Evolutionary conservation across 257 asterid genomes (phyloP).

Genomic region (Cinchona pubescens): DNA sequence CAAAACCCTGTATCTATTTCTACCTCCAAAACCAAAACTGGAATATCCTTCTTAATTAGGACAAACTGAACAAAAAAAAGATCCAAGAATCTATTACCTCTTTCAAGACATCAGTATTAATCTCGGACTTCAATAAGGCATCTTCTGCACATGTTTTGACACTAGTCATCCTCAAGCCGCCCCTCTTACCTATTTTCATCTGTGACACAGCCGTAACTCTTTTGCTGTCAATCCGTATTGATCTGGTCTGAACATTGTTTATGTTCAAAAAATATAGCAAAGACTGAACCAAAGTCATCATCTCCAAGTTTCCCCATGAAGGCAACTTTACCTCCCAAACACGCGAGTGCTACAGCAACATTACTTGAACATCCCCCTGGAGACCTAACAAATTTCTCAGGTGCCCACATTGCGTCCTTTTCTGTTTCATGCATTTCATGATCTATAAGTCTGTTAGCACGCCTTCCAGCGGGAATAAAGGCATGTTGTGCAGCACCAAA

Average conservation of each 20-base stretch:
- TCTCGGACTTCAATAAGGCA: constrained; percentile 69
- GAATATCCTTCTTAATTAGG: neutral
- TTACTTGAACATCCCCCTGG: constrained; percentile 84
- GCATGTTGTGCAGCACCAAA: constrained; percentile 85
- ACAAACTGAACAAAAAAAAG: no score
- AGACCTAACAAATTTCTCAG: constrained; percentile 82
- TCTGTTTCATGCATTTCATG: constrained; percentile 63
- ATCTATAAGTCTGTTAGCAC: constrained; percentile 72
- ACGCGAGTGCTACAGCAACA: constrained; percentile 85
- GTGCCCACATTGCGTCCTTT: constrained; percentile 67
- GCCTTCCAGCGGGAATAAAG: constrained; percentile 83
- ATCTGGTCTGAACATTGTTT: constrained; percentile 78
- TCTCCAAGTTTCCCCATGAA: constrained; percentile 97
- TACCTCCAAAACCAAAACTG: neutral
- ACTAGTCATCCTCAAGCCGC: constrained; percentile 62
- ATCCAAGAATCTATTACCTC: constrained; percentile 55
- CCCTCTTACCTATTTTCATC: constrained; percentile 73
- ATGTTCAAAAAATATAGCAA: constrained; percentile 57
- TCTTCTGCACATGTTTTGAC: constrained; percentile 78
- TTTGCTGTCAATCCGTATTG: constrained; percentile 58
- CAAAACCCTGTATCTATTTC: neutral
- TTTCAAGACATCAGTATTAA: constrained; percentile 80
- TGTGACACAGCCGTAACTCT: constrained; percentile 57
- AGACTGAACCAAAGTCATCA: constrained; percentile 74
- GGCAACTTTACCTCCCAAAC: constrained; percentile 92